Percentiles rank a stretch among this genome's conserved stretches.
Evolutionary conservation across 2,329 filamentous ascomycete genomes (phyloP).

Genomic region (Hypoxylon sp.): DNA sequence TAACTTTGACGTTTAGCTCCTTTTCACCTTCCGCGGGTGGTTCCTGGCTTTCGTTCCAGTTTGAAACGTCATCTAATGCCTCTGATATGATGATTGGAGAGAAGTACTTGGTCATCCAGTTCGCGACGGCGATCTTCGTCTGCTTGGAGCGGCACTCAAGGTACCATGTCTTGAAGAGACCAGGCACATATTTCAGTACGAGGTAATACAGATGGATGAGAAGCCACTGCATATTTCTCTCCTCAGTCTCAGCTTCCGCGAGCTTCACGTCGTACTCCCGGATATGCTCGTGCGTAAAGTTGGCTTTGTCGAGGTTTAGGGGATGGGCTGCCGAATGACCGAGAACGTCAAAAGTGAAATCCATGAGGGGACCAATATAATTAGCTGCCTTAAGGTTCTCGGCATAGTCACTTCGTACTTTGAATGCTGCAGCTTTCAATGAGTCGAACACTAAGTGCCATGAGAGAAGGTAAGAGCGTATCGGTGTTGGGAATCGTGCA

Average conservation of each 20-base stretch:
- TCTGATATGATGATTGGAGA: constrained; percentile 78
- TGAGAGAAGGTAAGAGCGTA: constrained; percentile 86
- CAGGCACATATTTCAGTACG: constrained; percentile 81
- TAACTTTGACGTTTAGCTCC: constrained; percentile 77
- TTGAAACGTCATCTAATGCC: constrained; percentile 75
- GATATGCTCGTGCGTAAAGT: constrained; percentile 71
- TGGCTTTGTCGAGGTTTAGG: constrained; percentile 78
- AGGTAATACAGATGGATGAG: constrained; percentile 90
- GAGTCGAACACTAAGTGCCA: constrained; percentile 94
- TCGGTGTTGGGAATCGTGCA: constrained; percentile 75
- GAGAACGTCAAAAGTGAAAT: constrained; percentile 87
- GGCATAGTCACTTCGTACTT: constrained; percentile 85
- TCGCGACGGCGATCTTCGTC: constrained; percentile 82
- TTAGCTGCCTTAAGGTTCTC: constrained; percentile 82
- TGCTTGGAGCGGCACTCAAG: constrained; percentile 84
- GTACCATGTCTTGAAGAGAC: constrained; percentile 87
- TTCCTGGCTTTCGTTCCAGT: constrained; percentile 73
- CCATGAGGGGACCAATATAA: constrained; percentile 77
- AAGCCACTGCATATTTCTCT: constrained; percentile 85
- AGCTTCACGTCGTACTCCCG: constrained; percentile 66
- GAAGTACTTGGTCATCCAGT: constrained; percentile 89
- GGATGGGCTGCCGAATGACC: constrained; percentile 82
- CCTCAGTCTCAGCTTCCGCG: constrained; percentile 71
- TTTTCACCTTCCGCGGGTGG: constrained; percentile 66
- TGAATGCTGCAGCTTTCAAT: constrained; percentile 82